phyloP scores from a whole-genome alignment of 805 yeast species.

The Ogataea kodamae region DNA sequence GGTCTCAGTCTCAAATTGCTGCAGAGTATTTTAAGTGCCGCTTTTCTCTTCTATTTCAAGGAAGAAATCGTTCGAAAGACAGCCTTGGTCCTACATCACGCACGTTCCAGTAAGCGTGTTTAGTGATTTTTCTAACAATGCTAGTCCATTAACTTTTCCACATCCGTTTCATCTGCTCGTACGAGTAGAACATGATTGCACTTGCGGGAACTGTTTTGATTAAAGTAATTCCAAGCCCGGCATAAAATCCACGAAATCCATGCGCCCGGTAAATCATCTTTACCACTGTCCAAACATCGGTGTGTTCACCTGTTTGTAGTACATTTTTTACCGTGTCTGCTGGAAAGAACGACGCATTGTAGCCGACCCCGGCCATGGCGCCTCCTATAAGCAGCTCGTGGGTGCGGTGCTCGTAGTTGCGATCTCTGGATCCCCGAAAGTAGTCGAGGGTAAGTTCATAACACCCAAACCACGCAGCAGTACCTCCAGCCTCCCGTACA shows the following conservation, averaged over 20 bases:
- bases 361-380: constrained; percentile 80
- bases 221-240: constrained; percentile 81
- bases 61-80: constrained; percentile 72
- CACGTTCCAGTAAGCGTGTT: too few species aligned
- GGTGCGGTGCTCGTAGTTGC: constrained; percentile 33
- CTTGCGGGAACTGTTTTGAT: constrained; percentile 85
- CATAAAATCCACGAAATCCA: constrained; percentile 72
- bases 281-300: constrained; percentile 37
- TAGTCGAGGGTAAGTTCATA: constrained; percentile 54
- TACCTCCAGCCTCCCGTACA: constrained; percentile 81
- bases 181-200: constrained; percentile 78
- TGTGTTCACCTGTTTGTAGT: constrained; percentile 56
- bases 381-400: constrained; percentile 70
- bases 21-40: constrained; percentile 85
- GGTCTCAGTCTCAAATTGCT: constrained; percentile 77
- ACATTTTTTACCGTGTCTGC: constrained; percentile 87
- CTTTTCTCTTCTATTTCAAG: constrained; percentile 85
- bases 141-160: too few species aligned
- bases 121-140: too few species aligned
- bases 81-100: constrained; percentile 51
- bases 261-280: constrained; percentile 41
- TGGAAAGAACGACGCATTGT: constrained; percentile 79
- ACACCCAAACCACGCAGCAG: constrained; percentile 92
- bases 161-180: constrained; percentile 53
- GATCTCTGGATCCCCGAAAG: constrained; percentile 33